Evolutionary conservation across 768 basidiomycete species (phyloP), one percentile per base, ranked within the genome.

Genomic region (Suillus subaureus): DNA sequence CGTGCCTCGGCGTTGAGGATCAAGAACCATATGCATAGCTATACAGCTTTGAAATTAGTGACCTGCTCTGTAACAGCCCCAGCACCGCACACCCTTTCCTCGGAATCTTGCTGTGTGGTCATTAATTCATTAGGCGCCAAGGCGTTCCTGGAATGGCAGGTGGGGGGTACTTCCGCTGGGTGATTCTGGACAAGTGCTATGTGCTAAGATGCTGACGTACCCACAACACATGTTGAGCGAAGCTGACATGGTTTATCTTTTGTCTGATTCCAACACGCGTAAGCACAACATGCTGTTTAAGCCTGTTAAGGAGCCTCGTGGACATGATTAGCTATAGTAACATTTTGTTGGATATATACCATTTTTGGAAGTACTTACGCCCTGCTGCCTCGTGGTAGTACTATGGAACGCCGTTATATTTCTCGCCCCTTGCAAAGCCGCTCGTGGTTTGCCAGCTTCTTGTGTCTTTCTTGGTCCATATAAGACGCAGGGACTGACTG

Each of bases 401-500:
- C 33, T 33, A 42, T 28, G 58, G 3, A 51, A 58, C 55, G 35
- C n/a, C 23, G 37, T 33, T 33, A 33, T 60, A 58, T 40, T 18
- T 60, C 57, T 60, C 28, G 58, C 58, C 12, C 40, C 28, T 42
- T 55, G 31, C 12, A 55, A n/a, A 55, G 54, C 54, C 54, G 54
- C 54, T 55, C 54, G 54, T 55, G 54, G 26, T 21, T 16, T 28
- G 26, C 45, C 55, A 72, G 33, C 64, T 51, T 56, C 63, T 52
- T 68, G 52, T 63, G 54, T 33, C 28, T 61, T 35, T 69, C 64
- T 70, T 67, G 67, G 23, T 64, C 58, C 64, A 58, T 67, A 61
- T 61, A 69, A 66, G 70, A 56, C 68, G 57, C 58, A 54, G 65
- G 66, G 66, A 67, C 65, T 70, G 66, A 74, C 69, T 73, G 70